Evolutionary conservation across 495 filamentous ascomycete genomes (phyloP).

Genomic region (Acidiella bohemica): DNA sequence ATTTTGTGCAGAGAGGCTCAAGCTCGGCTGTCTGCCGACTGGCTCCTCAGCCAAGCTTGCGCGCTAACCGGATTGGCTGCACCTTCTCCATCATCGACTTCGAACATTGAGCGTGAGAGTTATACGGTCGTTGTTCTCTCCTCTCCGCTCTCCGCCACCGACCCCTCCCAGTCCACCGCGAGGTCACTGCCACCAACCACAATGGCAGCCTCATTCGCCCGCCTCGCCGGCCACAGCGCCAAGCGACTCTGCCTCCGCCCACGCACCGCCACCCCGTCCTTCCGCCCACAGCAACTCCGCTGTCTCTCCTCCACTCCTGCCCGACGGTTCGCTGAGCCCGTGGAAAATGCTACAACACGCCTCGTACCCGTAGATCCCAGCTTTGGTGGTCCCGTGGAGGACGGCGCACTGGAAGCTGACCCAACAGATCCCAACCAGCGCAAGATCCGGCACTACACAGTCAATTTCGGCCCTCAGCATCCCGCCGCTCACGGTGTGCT

Average conservation of each 20-base stretch:
- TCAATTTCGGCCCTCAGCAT: conserved; percentile 99
- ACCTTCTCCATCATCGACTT: too few relatives aligned
- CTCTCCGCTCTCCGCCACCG: not conserved
- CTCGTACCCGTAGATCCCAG: conserved; percentile 46
- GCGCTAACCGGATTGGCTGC: not conserved
- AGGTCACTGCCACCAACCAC: conserved; percentile 17
- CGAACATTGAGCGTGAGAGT: too few relatives aligned
- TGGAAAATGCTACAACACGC: conserved; percentile 41
- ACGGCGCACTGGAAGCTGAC: conserved; percentile 32
- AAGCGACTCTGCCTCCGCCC: conserved; percentile 48
- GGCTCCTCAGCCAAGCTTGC: too few relatives aligned
- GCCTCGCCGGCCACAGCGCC: conserved; percentile 44
- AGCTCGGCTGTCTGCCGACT: too few relatives aligned
- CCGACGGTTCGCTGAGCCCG: conserved; percentile 47
- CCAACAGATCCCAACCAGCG: conserved; percentile 45
- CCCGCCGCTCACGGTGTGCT: conserved; percentile 97
- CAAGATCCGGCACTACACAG: conserved; percentile 96
- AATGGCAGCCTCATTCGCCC: conserved; percentile 56
- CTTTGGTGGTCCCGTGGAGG: conserved; percentile 41
- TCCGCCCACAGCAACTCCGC: conserved; percentile 29
- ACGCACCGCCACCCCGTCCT: conserved; percentile 17
- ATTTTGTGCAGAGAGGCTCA: too few relatives aligned
- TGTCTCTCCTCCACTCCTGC: conserved; percentile 56
- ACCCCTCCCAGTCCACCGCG: not conserved
- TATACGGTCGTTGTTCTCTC: too few relatives aligned